Evolutionary conservation across 78 protist species (phyloP).

Genomic region (Dictyostelium brefeldianum): DNA sequence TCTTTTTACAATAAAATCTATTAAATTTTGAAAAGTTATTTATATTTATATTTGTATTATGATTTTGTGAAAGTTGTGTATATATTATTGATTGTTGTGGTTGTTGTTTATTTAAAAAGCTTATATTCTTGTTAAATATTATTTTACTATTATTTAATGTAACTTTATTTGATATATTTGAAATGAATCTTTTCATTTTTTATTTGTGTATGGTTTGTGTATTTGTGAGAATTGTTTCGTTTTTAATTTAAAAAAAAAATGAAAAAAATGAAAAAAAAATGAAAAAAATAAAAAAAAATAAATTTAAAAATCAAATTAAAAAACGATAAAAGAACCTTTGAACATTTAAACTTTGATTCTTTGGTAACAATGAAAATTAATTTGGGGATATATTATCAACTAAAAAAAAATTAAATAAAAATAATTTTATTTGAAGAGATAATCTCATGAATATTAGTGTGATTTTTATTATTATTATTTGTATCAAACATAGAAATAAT

Average conservation of each 20-base stretch:
- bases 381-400: no score
- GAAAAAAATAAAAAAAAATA: background rate
- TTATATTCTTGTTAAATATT: background rate
- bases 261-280: background rate
- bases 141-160: background rate
- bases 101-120: background rate
- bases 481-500: no score
- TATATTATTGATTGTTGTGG: background rate
- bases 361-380: no score
- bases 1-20: constrained; percentile 23
- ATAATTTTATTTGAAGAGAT: no score
- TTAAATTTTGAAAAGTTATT: background rate
- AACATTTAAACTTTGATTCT: no score
- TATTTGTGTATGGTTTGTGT: background rate
- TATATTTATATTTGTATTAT: background rate
- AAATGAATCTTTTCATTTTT: constrained; percentile 10
- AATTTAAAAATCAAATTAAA: no score
- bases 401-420: no score
- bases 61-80: background rate
- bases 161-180: background rate
- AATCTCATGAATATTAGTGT: no score
- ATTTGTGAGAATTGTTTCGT: background rate
- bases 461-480: no score
- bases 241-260: background rate
- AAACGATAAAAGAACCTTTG: no score